Percentiles rank a stretch among this genome's conserved stretches.
Conservation (phyloP, 129 eudicot genomes). For the Tagetes patula region DNA sequence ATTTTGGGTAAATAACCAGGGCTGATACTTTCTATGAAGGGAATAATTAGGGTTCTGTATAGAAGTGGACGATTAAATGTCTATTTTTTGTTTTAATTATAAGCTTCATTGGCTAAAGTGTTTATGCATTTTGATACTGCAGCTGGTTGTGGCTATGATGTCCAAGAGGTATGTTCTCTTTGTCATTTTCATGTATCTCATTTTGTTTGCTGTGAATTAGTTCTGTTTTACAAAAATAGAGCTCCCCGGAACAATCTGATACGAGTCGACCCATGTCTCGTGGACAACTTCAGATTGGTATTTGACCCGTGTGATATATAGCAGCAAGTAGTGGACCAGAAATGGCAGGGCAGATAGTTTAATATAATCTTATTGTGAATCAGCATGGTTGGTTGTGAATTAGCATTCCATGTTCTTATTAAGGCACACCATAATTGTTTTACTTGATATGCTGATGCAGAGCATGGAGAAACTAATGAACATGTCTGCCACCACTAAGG, state of each 20-base stretch:
- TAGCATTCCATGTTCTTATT: background rate
- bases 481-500: constrained; percentile 51
- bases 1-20: background rate
- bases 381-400: background rate
- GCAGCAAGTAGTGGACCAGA: too few species aligned
- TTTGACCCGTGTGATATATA: too few species aligned
- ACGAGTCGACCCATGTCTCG: too few species aligned
- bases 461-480: constrained; percentile 74
- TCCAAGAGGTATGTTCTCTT: constrained; percentile 48
- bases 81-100: background rate
- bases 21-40: background rate
- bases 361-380: background rate
- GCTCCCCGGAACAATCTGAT: too few species aligned
- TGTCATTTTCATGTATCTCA: background rate
- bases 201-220: background rate
- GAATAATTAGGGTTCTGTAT: background rate
- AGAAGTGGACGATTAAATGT: constrained; percentile 11
- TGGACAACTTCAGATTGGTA: too few species aligned
- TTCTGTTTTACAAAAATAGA: too few species aligned
- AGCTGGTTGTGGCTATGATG: constrained; percentile 82
- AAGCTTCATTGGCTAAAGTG: constrained; percentile 10
- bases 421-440: background rate
- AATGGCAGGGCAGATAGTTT: too few species aligned
- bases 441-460: constrained; percentile 39
- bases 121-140: constrained; percentile 39